These are phyloP conservation scores for Didymella pomorum DNA, from an alignment of 2,329 filamentous ascomycete genomes.

Conservation along the genomic window DNA sequence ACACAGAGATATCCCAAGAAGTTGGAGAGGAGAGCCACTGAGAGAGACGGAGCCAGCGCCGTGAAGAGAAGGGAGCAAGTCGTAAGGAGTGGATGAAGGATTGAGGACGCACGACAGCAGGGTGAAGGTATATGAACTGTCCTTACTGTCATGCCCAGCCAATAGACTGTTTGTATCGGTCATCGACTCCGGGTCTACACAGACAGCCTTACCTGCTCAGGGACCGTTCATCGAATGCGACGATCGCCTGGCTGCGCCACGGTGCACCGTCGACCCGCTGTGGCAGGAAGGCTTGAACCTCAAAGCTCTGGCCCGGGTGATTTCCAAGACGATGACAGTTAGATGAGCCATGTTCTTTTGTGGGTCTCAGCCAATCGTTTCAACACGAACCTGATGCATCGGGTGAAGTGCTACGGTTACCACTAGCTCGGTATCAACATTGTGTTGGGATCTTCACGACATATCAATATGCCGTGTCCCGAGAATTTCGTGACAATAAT, in stretches of 20 bases:
- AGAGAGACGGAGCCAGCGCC: background rate
- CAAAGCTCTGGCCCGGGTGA: background rate
- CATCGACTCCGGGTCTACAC: background rate
- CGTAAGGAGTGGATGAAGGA: background rate
- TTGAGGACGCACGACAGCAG: background rate
- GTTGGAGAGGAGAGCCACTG: background rate
- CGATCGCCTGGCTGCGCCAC: background rate
- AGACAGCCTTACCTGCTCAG: background rate
- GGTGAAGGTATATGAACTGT: background rate
- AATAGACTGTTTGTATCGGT: background rate
- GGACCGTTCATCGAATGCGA: background rate
- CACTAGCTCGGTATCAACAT: background rate
- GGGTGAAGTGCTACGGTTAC: background rate
- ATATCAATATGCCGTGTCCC: background rate
- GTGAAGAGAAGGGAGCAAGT: background rate
- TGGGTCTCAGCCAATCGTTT: background rate
- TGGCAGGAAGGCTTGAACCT: background rate
- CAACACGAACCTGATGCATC: background rate
- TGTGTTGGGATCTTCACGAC: background rate
- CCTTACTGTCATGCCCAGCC: background rate
- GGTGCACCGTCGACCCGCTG: background rate
- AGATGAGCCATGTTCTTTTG: background rate
- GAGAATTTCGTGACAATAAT: background rate
- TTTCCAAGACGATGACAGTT: background rate
- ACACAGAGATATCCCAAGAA: too few species aligned